Conservation (phyloP, 495 filamentous ascomycete species). For the Peziza echinospora region DNA sequence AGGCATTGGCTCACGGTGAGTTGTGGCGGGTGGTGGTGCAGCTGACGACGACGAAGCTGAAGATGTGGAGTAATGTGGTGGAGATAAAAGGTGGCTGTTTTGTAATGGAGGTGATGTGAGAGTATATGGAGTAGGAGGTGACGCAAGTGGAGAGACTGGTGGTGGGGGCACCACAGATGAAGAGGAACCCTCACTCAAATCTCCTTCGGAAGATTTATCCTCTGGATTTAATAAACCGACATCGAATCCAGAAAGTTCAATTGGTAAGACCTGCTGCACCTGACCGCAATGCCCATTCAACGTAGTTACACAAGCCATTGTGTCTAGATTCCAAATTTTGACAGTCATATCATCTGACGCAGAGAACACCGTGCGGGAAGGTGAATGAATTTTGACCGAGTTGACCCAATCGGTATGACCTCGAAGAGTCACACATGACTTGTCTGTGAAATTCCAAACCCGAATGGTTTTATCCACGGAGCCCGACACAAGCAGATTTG, state of each 20-base stretch:
- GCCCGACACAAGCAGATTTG: slow-evolving; percentile 60
- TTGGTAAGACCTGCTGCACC: slow-evolving; percentile 67
- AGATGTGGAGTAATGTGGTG: slow-evolving; percentile 22
- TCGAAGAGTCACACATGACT: slow-evolving; percentile 51
- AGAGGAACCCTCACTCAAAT: slow-evolving; percentile 38
- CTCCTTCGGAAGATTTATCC: slow-evolving; percentile 25
- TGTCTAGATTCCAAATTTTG: slow-evolving; percentile 84
- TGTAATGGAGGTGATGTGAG: slow-evolving; percentile 2
- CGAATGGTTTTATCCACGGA: slow-evolving; percentile 78
- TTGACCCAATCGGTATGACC: slow-evolving; percentile 93
- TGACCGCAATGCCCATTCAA: slow-evolving; percentile 82
- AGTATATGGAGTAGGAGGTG: slow-evolving; percentile 20
- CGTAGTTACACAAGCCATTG: slow-evolving; percentile 47
- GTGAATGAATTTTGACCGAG: slow-evolving; percentile 57
- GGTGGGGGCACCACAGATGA: slow-evolving; percentile 20
- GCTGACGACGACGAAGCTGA: slow-evolving; percentile 29
- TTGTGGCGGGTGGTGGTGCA: slow-evolving; percentile 30
- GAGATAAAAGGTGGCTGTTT: slow-evolving; percentile 5
- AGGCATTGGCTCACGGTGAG: slow-evolving; percentile 46
- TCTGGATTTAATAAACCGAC: slow-evolving; percentile 22
- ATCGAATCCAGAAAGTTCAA: slow-evolving; percentile 30
- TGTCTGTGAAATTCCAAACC: slow-evolving; percentile 79
- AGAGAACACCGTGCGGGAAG: slow-evolving; percentile 67
- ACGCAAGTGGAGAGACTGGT: slow-evolving; percentile 23
- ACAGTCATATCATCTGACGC: slow-evolving; percentile 85